Conservation (phyloP, 179 eudicot species). For the Pouteria campechiana region DNA sequence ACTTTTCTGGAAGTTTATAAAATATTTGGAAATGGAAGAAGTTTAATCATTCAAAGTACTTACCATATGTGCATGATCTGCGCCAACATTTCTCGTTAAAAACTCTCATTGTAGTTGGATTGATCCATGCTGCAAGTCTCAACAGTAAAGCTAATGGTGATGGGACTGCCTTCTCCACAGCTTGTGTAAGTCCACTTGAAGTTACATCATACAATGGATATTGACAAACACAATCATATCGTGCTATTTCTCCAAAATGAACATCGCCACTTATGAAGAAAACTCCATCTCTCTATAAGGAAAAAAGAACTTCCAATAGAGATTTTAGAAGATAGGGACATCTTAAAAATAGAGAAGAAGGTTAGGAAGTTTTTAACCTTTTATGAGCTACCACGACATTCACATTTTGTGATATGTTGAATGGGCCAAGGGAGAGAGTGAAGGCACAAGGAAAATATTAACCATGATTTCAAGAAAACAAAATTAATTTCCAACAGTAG, state of each 20-base stretch:
- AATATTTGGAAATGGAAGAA: neutral
- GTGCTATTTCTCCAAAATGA: constrained; percentile 60
- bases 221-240: constrained; percentile 46
- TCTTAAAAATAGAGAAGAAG: too few relatives aligned
- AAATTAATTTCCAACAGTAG: too few relatives aligned
- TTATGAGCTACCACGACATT: too few relatives aligned
- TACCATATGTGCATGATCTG: constrained; percentile 71
- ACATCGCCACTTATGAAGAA: constrained; percentile 77
- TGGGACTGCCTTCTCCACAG: constrained; percentile 53
- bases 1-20: neutral
- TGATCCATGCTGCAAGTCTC: constrained; percentile 49
- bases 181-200: constrained; percentile 71
- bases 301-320: neutral
- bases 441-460: too few relatives aligned
- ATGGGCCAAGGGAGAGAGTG: too few relatives aligned
- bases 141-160: constrained; percentile 28
- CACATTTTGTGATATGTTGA: too few relatives aligned
- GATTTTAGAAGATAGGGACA: too few relatives aligned
- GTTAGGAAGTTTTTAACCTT: too few relatives aligned
- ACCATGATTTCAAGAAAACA: too few relatives aligned
- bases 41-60: neutral
- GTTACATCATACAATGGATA: constrained; percentile 70
- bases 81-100: constrained; percentile 37
- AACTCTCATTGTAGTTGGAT: constrained; percentile 52
- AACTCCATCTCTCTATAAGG: constrained; percentile 45